Evolutionary conservation across 768 basidiomycete species (phyloP).

Genomic region (Fistulinella prunicolor): DNA sequence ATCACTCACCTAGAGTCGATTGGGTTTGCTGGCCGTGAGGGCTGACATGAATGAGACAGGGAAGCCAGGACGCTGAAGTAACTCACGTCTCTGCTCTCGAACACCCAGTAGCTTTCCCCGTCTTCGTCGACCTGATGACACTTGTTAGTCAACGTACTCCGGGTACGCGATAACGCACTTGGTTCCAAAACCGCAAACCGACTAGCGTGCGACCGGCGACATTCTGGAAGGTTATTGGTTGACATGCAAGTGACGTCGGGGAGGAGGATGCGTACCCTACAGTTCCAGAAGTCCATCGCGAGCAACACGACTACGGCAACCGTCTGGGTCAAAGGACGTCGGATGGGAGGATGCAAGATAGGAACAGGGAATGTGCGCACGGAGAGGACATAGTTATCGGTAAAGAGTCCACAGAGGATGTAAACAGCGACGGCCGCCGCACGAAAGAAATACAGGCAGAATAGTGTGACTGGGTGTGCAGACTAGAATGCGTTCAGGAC

Average conservation of each 20-base stretch:
- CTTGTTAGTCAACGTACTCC: background rate
- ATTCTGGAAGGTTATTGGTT: conserved; percentile 52
- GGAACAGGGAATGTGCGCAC: conserved; percentile 43
- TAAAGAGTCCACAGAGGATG: conserved; percentile 88
- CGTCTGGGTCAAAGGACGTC: conserved; percentile 45
- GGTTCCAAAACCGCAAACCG: conserved; percentile 97
- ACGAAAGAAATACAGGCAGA: conserved; percentile 88
- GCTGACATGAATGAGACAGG: conserved; percentile 43
- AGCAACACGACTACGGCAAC: conserved; percentile 91
- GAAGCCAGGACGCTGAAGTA: background rate
- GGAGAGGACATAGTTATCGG: conserved; percentile 88
- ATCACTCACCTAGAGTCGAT: conserved; percentile 75
- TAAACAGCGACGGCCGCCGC: conserved; percentile 88
- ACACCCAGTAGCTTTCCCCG: conserved; percentile 96
- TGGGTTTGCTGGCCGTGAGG: conserved; percentile 83
- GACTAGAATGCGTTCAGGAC: conserved; percentile 46
- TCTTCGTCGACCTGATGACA: conserved; percentile 82
- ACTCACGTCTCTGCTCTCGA: conserved; percentile 92
- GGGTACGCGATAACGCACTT: conserved; percentile 41
- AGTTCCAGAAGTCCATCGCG: conserved; percentile 99
- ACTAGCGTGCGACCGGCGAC: conserved; percentile 92
- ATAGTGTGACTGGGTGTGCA: conserved; percentile 77
- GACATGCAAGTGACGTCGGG: background rate
- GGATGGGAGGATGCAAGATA: background rate
- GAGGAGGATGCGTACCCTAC: conserved; percentile 53